These are phyloP conservation scores for Colletotrichum musicola DNA, from an alignment of 2,329 filamentous ascomycete species.

Conservation along the genomic window DNA sequence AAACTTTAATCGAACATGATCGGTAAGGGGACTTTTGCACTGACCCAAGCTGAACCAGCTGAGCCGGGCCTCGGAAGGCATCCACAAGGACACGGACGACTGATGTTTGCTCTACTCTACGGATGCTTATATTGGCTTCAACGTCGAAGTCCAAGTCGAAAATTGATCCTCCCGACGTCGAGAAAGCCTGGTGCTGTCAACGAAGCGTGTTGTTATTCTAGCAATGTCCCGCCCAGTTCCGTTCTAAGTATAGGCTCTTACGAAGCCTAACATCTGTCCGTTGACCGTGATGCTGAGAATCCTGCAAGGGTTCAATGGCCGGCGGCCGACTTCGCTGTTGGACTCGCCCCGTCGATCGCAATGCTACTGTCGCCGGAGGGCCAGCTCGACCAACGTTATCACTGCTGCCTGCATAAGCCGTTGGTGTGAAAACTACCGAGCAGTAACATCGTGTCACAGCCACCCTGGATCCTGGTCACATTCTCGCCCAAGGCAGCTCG, in stretches of 20 bases:
- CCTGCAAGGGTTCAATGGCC: too few relatives aligned
- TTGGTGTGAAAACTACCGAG: slow-evolving; percentile 4
- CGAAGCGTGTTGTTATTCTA: too few relatives aligned
- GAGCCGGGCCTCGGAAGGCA: background rate
- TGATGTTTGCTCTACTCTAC: slow-evolving; percentile 13
- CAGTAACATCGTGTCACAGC: background rate
- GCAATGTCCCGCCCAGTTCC: too few relatives aligned
- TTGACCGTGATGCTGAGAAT: too few relatives aligned
- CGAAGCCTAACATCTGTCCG: too few relatives aligned
- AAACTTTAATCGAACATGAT: slow-evolving; percentile 38
- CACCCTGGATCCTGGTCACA: slow-evolving; percentile 16
- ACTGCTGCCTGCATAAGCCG: background rate
- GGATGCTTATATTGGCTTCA: slow-evolving; percentile 4
- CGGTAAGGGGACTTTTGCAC: slow-evolving; percentile 27
- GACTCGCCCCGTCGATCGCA: slow-evolving; percentile 21
- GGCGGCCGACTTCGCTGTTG: background rate
- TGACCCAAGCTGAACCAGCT: background rate
- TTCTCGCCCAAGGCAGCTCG: slow-evolving; percentile 7
- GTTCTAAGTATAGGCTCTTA: too few relatives aligned
- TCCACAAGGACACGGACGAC: slow-evolving; percentile 1
- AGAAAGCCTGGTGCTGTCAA: background rate
- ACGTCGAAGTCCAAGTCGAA: background rate
- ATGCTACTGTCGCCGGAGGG: slow-evolving; percentile 3
- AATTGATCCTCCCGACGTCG: background rate
- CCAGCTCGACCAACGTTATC: slow-evolving; percentile 1